These are phyloP conservation scores for Funneliformis mosseae DNA, from an alignment of 192 early-diverging fungal genomes.

Conservation along the genomic window DNA sequence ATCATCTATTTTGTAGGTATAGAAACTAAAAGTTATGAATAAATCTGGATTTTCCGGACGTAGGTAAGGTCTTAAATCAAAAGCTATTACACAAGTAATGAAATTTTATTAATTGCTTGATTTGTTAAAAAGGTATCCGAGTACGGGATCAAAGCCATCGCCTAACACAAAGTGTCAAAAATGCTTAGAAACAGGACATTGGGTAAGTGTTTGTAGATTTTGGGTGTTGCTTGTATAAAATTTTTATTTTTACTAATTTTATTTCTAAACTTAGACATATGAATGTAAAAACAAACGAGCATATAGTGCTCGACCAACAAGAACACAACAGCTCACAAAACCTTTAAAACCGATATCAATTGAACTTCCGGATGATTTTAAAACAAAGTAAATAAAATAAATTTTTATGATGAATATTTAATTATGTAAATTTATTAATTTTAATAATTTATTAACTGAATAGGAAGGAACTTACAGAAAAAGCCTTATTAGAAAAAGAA, in stretches of 20 bases:
- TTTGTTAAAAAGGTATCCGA: slow-evolving; percentile 30
- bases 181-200: slow-evolving; percentile 60
- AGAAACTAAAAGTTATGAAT: neutral
- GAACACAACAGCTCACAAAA: slow-evolving; percentile 62
- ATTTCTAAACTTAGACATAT: slow-evolving; percentile 43
- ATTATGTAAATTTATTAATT: neutral
- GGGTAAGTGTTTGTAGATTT: slow-evolving; percentile 36
- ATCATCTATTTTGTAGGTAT: too few relatives aligned
- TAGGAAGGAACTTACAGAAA: neutral
- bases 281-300: slow-evolving; percentile 51
- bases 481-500: neutral
- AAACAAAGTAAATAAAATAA: slow-evolving; percentile 38
- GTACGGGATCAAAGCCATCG: slow-evolving; percentile 41
- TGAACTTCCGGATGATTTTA: slow-evolving; percentile 53
- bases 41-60: neutral
- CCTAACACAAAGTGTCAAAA: slow-evolving; percentile 59
- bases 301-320: slow-evolving; percentile 56
- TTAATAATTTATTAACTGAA: neutral
- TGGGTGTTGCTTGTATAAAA: neutral
- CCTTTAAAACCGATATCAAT: slow-evolving; percentile 51
- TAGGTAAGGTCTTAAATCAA: neutral
- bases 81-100: neutral
- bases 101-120: neutral
- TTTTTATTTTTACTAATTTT: neutral
- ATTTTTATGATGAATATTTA: neutral